Evolutionary conservation across 2,329 filamentous ascomycete species (phyloP).

Genomic region (Arachnomyces sp.): DNA sequence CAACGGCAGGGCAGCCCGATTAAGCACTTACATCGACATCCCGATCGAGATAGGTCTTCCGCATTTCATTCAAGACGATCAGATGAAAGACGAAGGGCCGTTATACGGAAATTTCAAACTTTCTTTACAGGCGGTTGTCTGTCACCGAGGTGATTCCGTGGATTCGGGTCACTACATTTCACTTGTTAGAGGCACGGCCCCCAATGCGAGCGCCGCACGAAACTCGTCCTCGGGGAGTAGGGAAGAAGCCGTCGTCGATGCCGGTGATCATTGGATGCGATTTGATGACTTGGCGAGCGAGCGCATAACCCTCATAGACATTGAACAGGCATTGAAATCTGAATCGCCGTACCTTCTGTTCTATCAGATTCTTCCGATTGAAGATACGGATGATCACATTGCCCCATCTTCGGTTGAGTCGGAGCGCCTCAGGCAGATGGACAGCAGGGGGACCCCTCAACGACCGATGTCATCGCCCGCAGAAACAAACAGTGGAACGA

Average conservation of each 20-base stretch:
- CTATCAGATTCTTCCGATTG: slow-evolving; percentile 86
- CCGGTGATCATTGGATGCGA: slow-evolving; percentile 74
- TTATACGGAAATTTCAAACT: slow-evolving; percentile 88
- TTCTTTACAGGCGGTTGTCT: slow-evolving; percentile 82
- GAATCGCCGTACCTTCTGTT: slow-evolving; percentile 93
- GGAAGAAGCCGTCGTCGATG: slow-evolving; percentile 45
- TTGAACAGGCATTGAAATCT: slow-evolving; percentile 68
- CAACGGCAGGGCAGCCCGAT: slow-evolving; percentile 60
- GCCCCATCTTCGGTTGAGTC: slow-evolving; percentile 22
- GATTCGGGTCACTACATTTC: slow-evolving; percentile 89
- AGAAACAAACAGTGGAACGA: neutral
- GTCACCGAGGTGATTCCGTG: slow-evolving; percentile 77
- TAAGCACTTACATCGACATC: slow-evolving; percentile 83
- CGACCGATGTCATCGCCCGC: slow-evolving; percentile 15
- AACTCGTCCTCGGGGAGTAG: slow-evolving; percentile 33
- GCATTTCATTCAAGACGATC: slow-evolving; percentile 80
- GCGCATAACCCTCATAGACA: slow-evolving; percentile 68
- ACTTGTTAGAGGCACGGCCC: slow-evolving; percentile 63
- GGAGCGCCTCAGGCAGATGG: slow-evolving; percentile 17
- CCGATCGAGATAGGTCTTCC: slow-evolving; percentile 76
- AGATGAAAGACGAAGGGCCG: slow-evolving; percentile 57
- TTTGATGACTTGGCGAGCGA: slow-evolving; percentile 79
- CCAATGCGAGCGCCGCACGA: slow-evolving; percentile 14
- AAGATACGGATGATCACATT: slow-evolving; percentile 47
- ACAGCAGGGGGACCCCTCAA: slow-evolving; percentile 12